Conservation (phyloP, 495 filamentous ascomycete species). For the Penicillium paxilli region DNA sequence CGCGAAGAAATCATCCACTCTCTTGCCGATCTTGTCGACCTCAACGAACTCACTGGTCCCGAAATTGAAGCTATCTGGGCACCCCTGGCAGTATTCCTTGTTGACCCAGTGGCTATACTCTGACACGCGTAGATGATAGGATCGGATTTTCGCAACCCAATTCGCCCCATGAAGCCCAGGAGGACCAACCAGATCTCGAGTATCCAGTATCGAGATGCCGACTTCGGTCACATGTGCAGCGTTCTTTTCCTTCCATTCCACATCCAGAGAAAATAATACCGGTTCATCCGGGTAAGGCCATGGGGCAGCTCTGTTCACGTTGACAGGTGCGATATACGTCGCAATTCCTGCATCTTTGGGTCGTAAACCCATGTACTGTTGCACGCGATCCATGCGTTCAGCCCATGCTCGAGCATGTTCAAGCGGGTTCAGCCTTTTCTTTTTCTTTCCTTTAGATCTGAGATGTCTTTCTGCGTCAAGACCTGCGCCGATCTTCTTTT, state of each 20-base stretch:
- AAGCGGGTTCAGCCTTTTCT: background rate
- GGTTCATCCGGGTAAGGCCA: conserved; percentile 53
- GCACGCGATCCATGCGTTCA: conserved; percentile 1
- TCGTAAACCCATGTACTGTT: conserved; percentile 12
- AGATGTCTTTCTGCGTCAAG: background rate
- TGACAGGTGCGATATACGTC: conserved; percentile 34
- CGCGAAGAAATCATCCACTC: conserved; percentile 51
- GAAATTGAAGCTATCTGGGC: conserved; percentile 74
- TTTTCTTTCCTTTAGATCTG: background rate
- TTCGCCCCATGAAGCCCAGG: conserved; percentile 60
- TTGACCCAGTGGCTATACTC: conserved; percentile 70
- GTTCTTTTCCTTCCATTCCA: conserved; percentile 75
- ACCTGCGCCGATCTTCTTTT: background rate
- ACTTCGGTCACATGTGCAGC: conserved; percentile 73
- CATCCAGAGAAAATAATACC: conserved; percentile 76
- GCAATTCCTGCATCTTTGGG: background rate
- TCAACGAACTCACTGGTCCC: conserved; percentile 56
- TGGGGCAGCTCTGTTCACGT: conserved; percentile 25
- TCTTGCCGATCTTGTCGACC: conserved; percentile 33
- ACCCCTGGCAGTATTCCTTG: conserved; percentile 62
- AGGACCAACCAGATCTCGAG: conserved; percentile 50
- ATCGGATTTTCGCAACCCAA: conserved; percentile 65
- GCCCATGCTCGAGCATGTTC: background rate
- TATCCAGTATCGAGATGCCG: conserved; percentile 82
- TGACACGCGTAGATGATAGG: conserved; percentile 72